phyloP scores from a whole-genome alignment of 1,284 basidiomycete genomes.

The Ganoderma resinaceum region DNA sequence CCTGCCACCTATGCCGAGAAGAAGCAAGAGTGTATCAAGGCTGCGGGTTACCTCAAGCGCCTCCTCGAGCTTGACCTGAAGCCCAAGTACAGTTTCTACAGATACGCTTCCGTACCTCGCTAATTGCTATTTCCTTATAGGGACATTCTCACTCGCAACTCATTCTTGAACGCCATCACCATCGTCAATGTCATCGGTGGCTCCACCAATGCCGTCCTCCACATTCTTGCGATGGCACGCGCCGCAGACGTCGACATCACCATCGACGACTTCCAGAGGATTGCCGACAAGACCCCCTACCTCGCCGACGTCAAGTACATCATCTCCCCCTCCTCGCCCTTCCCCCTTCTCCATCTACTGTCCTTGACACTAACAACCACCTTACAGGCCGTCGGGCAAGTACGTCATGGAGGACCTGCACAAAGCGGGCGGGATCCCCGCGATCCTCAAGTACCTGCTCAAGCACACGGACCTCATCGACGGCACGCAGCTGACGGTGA shows the following conservation, averaged over 20 bases:
- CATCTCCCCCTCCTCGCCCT: constrained; percentile 19
- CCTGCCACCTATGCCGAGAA: constrained; percentile 88
- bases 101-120: background rate
- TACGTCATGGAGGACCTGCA: constrained; percentile 98
- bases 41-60: constrained; percentile 83
- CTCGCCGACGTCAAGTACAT: constrained; percentile 88
- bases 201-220: constrained; percentile 94
- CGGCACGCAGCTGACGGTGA: constrained; percentile 91
- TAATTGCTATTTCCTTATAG: constrained; percentile 45
- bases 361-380: constrained; percentile 5
- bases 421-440: constrained; percentile 89
- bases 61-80: constrained; percentile 89
- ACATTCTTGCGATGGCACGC: constrained; percentile 93
- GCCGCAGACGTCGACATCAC: constrained; percentile 87
- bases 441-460: constrained; percentile 85
- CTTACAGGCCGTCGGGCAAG: constrained; percentile 82
- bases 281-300: constrained; percentile 92
- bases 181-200: constrained; percentile 88
- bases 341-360: background rate
- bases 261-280: constrained; percentile 93
- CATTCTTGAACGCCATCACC: constrained; percentile 92
- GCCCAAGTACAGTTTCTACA: constrained; percentile 61
- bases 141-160: constrained; percentile 90
- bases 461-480: constrained; percentile 90
- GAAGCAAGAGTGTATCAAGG: constrained; percentile 84